Percentiles rank a stretch among this genome's conserved stretches.
phyloP scores from a whole-genome alignment of 768 basidiomycete genomes.

The Saitozyma podzolica region DNA sequence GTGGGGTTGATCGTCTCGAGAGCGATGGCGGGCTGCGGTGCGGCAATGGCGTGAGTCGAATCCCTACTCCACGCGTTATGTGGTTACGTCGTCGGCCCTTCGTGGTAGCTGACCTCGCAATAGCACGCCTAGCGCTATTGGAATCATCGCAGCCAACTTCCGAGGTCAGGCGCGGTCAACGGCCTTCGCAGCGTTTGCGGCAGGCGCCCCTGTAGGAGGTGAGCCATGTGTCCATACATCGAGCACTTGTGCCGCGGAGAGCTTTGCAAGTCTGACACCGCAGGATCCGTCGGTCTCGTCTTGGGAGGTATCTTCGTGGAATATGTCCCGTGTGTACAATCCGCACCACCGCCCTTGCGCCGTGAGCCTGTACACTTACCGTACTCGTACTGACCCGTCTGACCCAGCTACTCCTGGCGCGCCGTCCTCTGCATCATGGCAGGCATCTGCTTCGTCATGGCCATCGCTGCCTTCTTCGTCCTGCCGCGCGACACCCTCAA shows the following conservation, averaged over 20 bases:
- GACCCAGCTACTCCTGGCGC: constrained; percentile 60
- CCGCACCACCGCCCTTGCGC: neutral
- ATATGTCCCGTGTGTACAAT: constrained; percentile 26
- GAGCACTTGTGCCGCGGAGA: neutral
- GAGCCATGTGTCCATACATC: neutral
- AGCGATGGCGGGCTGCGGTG: constrained; percentile 75
- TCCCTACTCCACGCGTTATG: neutral
- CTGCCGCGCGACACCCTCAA: constrained; percentile 63
- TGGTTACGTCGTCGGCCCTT: no score
- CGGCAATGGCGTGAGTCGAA: constrained; percentile 60
- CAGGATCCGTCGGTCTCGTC: constrained; percentile 65
- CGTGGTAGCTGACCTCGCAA: neutral
- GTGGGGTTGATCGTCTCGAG: constrained; percentile 69
- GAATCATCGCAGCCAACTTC: constrained; percentile 79
- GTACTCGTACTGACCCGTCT: neutral
- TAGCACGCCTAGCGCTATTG: constrained; percentile 56
- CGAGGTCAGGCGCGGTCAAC: constrained; percentile 68
- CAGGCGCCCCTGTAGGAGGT: constrained; percentile 75
- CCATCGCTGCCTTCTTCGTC: constrained; percentile 60
- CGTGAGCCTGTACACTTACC: neutral
- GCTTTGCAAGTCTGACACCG: neutral
- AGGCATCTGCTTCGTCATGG: constrained; percentile 61
- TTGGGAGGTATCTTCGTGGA: constrained; percentile 74
- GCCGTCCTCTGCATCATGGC: constrained; percentile 64
- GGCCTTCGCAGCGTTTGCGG: constrained; percentile 80